Evolutionary conservation across 2,329 filamentous ascomycete genomes (phyloP), one percentile per base, ranked within the genome.

Genomic region (Ceratocystis cacaofunesta): DNA sequence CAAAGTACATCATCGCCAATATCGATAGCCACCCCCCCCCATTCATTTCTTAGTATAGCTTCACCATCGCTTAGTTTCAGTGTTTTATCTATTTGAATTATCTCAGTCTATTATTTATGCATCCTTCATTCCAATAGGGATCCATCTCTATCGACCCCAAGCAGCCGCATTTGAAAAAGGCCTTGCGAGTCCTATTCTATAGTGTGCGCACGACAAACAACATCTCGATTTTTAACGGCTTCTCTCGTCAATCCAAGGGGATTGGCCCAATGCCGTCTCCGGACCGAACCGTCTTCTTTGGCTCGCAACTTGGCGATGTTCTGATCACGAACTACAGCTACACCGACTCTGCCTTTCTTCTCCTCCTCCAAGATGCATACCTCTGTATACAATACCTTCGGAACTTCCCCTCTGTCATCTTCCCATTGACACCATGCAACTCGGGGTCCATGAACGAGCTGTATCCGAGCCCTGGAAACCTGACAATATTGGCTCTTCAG

Each of bases 381-480:
- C 46, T 67, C 7, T 65, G 63, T 44, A 71, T 75, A 58, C 80
- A 77, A 72, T 82, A 85, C 67, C 70, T 81, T n/a, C 78, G 77
- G 70, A 80, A 79, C 70, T 83, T 84, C 73, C 85, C 84, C 1
- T 83, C 81, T 72, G 76, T 88, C 44, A 65, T 89, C n/a, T 76
- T 80, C 69, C 87, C 87, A 0, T 57, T 85, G 6, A 73, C 72
- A 15, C 80, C 84, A 1, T 76, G 76, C 64, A 76, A 77, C 52
- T 82, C 81, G 1, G 81, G 76, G 15, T 70, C 78, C 62, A 75
- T 88, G 60, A 84, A 86, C 70, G 88, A 92, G 75, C 75, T 90
- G 19, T 81, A 85, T 67, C 79, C 79, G 0, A 85, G 81, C 0
- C 67, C 70, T 15, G 72, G 74, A 55, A 90, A 90, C 69, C 43